Evolutionary conservation across 2,329 filamentous ascomycete genomes (phyloP), one percentile per base, ranked within the genome.

Genomic region (Fusarium lyarnte): DNA sequence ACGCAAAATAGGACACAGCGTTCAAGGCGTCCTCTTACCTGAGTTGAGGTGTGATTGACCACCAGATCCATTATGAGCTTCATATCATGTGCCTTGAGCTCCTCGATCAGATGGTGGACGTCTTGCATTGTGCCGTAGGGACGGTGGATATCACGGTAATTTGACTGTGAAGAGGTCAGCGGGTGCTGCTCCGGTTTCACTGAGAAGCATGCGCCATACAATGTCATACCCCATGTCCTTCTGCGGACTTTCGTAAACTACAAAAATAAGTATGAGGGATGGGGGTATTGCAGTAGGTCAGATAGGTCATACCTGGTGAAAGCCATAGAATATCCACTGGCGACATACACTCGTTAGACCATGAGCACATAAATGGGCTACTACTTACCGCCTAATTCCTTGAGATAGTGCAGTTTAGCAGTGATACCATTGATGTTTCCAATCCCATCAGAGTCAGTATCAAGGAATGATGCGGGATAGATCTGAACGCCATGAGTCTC

Each of bases 391-490:
- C 74, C 74, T 14, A 75, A 23, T 4, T 51, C 29, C n/a, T 62
- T 47, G 5, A 75, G 59, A 29, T 89, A 88, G 72, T 87, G 85
- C 10, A 89, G 77, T 74, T 87, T 85, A 58, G 82, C 82, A 14
- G 87, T 84, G 72, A 89, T 87, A 17, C 87, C 87, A 2, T 81
- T 82, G 8, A 89, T 80, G 67, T 88, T 87, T 11, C 86, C 87
- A 33, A 87, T 74, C 2, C 87, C 87, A 74, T 88, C 86, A 39
- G 83, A 84, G 55, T 88, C 87, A 63, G 84, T 84, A 74, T 88
- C 87, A 46, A 85, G 84, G 80, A 88, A 89, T 21, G 83, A 85
- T n/a, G 87, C 83, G 2, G 87, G 86, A 74, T 89, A 90, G 70
- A 90, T 87, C 74, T 90, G 7, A 6, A 6, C 2, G 1, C 4